Conservation (phyloP, 331 rosid genomes). For the Saraca asoca region DNA sequence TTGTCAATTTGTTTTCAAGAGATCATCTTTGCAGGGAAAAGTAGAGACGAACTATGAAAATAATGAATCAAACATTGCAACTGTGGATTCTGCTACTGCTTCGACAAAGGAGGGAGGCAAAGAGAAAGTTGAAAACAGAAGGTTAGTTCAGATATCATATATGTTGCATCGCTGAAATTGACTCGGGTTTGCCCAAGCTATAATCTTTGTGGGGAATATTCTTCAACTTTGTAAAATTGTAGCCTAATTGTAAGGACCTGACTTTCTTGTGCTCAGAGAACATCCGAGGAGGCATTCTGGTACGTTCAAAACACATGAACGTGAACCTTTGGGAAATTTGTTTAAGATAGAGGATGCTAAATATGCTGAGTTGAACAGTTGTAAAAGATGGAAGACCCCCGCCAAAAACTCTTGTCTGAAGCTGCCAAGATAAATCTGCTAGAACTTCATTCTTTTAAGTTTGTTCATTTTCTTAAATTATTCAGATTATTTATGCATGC, state of each 20-base stretch:
- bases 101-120: constrained; percentile 48
- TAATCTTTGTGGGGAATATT: background rate
- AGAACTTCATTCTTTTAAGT: too few relatives aligned
- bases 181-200: too few relatives aligned
- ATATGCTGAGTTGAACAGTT: constrained; percentile 20
- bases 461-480: too few relatives aligned
- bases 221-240: constrained; percentile 9
- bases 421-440: too few relatives aligned
- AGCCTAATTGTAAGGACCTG: background rate
- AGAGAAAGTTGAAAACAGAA: constrained; percentile 59
- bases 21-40: constrained; percentile 49
- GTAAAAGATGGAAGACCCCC: constrained; percentile 12
- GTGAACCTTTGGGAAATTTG: constrained; percentile 49
- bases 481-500: too few relatives aligned
- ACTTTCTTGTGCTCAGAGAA: constrained; percentile 42
- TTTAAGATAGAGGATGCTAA: constrained; percentile 68
- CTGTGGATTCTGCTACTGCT: constrained; percentile 53
- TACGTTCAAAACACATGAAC: constrained; percentile 48
- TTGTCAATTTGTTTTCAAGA: constrained; percentile 1
- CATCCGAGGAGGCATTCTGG: constrained; percentile 67
- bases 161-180: background rate
- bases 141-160: constrained; percentile 47
- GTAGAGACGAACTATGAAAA: constrained; percentile 38
- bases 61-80: constrained; percentile 48
- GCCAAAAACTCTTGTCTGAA: too few relatives aligned